Percentiles rank a stretch among this genome's conserved stretches.
Conservation (phyloP, 441 rosid genomes). For the Viola pubescens region DNA sequence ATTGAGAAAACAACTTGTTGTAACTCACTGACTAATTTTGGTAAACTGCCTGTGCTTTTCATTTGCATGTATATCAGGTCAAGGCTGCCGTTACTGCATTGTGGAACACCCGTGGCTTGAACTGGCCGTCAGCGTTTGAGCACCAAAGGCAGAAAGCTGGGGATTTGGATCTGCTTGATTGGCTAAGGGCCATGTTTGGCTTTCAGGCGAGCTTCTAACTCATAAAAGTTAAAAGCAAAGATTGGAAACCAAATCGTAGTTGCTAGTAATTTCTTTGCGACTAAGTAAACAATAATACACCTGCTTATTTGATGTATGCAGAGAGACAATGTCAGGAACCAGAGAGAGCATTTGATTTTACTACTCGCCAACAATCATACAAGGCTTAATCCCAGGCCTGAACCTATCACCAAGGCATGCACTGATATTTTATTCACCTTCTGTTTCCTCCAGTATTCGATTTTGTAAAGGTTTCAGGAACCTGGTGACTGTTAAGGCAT, state of each 20-base stretch:
- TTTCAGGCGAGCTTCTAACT: conserved; percentile 66
- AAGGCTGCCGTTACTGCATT: conserved; percentile 93
- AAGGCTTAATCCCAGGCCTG: conserved; percentile 83
- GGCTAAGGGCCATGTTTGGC: conserved; percentile 97
- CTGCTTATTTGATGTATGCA: conserved; percentile 31
- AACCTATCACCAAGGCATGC: conserved; percentile 84
- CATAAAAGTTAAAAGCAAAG: not conserved
- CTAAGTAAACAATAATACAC: conserved; percentile 9
- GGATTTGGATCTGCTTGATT: conserved; percentile 88
- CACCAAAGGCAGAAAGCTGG: conserved; percentile 79
- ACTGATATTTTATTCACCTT: conserved; percentile 9
- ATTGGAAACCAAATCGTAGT: too few relatives aligned
- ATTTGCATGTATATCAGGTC: conserved; percentile 36
- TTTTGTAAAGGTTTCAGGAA: not conserved
- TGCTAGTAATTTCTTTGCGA: too few relatives aligned
- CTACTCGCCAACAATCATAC: conserved; percentile 82
- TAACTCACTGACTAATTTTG: too few relatives aligned
- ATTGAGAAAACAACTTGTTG: too few relatives aligned
- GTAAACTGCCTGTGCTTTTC: conserved; percentile 16
- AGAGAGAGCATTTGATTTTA: conserved; percentile 92
- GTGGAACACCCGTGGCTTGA: conserved; percentile 76
- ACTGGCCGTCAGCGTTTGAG: conserved; percentile 78
- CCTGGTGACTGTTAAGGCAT: not conserved
- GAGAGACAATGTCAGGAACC: conserved; percentile 94
- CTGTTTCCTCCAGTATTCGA: not conserved